phyloP scores from a whole-genome alignment of 2,329 filamentous ascomycete genomes.

The Aspergillus sp. region DNA sequence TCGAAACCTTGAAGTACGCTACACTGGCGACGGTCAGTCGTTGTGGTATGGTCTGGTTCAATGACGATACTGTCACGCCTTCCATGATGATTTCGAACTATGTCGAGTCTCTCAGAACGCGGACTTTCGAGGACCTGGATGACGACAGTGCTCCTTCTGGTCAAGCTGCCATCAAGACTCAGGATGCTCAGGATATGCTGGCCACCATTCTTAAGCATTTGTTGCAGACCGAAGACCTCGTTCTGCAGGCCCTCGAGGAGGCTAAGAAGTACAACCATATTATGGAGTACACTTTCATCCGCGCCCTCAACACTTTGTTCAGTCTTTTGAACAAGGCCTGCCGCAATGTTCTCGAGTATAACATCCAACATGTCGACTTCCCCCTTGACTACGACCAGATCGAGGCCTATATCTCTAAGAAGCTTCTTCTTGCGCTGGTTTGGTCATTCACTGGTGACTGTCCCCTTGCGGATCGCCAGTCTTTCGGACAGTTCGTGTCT shows the following conservation, averaged over 20 bases:
- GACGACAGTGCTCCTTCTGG: constrained; percentile 81
- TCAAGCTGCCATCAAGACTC: constrained; percentile 73
- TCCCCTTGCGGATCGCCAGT: constrained; percentile 80
- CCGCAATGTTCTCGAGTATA: constrained; percentile 92
- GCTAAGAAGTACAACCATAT: constrained; percentile 86
- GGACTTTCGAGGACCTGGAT: constrained; percentile 91
- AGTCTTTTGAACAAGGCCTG: constrained; percentile 94
- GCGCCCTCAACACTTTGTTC: constrained; percentile 89
- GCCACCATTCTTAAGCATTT: constrained; percentile 77
- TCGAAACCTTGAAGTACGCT: constrained; percentile 95
- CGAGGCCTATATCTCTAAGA: constrained; percentile 88
- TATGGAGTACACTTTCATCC: constrained; percentile 94
- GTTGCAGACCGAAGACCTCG: constrained; percentile 77
- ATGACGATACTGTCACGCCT: constrained; percentile 91
- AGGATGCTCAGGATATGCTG: constrained; percentile 75
- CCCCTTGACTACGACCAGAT: constrained; percentile 86
- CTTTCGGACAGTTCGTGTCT: constrained; percentile 82
- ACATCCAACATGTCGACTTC: constrained; percentile 91
- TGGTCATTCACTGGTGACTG: constrained; percentile 98
- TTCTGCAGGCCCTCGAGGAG: constrained; percentile 73
- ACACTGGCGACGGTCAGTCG: constrained; percentile 98
- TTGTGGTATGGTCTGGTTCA: constrained; percentile 99
- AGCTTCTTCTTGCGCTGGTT: constrained; percentile 85
- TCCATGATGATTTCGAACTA: constrained; percentile 93
- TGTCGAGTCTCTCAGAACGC: constrained; percentile 75